Percentiles rank a stretch among this genome's conserved stretches.
These are phyloP conservation scores for Cornus suecica DNA, from an alignment of 148 eudicot genomes.

Conservation along the genomic window DNA sequence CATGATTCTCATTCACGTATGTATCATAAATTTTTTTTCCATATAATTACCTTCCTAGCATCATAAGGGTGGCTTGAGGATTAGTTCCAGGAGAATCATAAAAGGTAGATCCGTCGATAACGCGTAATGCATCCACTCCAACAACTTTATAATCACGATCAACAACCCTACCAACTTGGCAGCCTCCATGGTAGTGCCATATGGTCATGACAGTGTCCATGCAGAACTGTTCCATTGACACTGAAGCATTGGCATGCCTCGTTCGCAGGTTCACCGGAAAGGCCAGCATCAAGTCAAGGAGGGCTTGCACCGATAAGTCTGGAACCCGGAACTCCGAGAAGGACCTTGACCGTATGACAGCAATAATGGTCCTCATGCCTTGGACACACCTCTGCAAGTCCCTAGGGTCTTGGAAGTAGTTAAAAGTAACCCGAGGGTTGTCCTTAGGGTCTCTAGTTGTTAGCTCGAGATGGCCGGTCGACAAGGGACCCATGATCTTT, in stretches of 20 bases:
- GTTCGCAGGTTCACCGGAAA: constrained; percentile 33
- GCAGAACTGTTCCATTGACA: constrained; percentile 48
- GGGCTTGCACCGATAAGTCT: constrained; percentile 28
- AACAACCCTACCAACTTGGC: constrained; percentile 51
- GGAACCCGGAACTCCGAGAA: constrained; percentile 38
- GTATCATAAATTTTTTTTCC: no score
- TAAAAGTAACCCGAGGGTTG: constrained; percentile 51
- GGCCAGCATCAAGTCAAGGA: constrained; percentile 29
- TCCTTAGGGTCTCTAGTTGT: constrained; percentile 33
- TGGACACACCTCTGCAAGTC: constrained; percentile 42
- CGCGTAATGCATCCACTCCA: constrained; percentile 49
- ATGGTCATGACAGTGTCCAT: constrained; percentile 63
- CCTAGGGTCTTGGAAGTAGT: constrained; percentile 50
- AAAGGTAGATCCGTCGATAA: constrained; percentile 60
- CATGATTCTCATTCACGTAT: no score
- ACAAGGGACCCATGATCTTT: constrained; percentile 38
- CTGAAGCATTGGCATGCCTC: constrained; percentile 20
- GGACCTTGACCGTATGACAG: constrained; percentile 37
- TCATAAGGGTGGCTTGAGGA: constrained; percentile 74
- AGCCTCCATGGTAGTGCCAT: constrained; percentile 74
- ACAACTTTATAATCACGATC: constrained; percentile 51
- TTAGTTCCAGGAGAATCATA: constrained; percentile 54
- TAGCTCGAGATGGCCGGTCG: constrained; percentile 39
- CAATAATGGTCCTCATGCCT: constrained; percentile 46
- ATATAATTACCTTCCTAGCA: constrained; percentile 93